Conservation (phyloP, 441 rosid species). For the Sinapis alba region DNA sequence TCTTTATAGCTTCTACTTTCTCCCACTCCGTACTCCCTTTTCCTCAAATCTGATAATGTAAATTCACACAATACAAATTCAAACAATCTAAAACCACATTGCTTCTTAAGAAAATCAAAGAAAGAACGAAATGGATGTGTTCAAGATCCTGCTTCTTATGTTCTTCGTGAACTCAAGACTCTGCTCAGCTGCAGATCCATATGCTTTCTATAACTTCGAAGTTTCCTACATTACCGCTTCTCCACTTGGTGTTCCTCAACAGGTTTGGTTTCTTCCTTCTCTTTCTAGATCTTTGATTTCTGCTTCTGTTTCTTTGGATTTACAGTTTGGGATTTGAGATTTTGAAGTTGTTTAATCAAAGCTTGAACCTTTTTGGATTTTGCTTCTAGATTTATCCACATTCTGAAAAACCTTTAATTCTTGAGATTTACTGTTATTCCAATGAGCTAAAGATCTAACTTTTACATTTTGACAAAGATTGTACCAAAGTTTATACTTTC, state of each 20-base stretch:
- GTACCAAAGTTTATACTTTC: neutral
- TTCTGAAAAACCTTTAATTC: constrained; percentile 12
- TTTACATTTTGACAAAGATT: neutral
- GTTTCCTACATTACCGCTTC: constrained; percentile 96
- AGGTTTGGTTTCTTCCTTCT: constrained; percentile 49
- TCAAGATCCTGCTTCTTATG: constrained; percentile 44
- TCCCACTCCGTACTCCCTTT: constrained; percentile 35
- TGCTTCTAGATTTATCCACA: constrained; percentile 5
- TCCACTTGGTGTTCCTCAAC: constrained; percentile 96
- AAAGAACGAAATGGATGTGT: constrained; percentile 50
- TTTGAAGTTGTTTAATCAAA: neutral
- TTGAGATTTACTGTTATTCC: neutral
- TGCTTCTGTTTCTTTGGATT: constrained; percentile 3
- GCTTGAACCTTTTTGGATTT: neutral
- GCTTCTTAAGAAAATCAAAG: constrained; percentile 25
- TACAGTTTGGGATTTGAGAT: neutral
- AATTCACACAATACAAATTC: constrained; percentile 27
- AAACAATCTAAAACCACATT: constrained; percentile 16
- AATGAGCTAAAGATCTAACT: constrained; percentile 24
- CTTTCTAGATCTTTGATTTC: constrained; percentile 13
- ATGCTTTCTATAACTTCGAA: constrained; percentile 60
- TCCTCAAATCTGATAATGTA: constrained; percentile 52
- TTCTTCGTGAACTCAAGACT: constrained; percentile 55
- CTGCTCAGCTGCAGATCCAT: constrained; percentile 80
- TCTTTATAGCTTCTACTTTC: constrained; percentile 37